These are phyloP conservation scores for Acanthamoeba royreba DNA, from an alignment of 208 protist genomes.

Conservation along the genomic window DNA sequence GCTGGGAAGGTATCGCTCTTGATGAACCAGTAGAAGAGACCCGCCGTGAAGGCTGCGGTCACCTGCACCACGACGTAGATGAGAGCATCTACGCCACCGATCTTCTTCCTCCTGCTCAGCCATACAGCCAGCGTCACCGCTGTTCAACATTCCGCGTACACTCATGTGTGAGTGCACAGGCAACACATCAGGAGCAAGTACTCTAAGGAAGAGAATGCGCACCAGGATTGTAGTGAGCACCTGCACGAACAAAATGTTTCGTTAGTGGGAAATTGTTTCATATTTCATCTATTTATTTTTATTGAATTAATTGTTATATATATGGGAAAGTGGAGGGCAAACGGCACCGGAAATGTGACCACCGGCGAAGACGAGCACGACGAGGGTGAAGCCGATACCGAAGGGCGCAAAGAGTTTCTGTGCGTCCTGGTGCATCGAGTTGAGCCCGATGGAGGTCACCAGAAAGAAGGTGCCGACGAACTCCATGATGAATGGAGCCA, in stretches of 20 bases:
- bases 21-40: not conserved
- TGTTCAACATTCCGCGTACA: not conserved
- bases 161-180: not conserved
- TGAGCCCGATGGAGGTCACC: not conserved
- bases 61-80: not conserved
- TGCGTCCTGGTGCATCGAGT: not conserved
- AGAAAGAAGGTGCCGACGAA: not conserved
- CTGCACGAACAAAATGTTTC: too few species aligned
- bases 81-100: not conserved
- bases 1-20: not conserved
- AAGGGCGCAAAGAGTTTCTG: not conserved
- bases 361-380: not conserved
- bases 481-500: conserved; percentile 7
- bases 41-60: not conserved
- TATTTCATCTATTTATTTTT: too few species aligned
- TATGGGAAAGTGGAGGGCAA: not conserved
- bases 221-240: conserved; percentile 13
- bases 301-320: not conserved
- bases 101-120: not conserved
- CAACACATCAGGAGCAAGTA: not conserved
- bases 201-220: not conserved
- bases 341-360: not conserved
- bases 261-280: too few species aligned
- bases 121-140: not conserved
- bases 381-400: not conserved